Base-by-base conservation (phyloP, 164 flowering plant genomes). In the Chimonanthus praecox region DNA sequence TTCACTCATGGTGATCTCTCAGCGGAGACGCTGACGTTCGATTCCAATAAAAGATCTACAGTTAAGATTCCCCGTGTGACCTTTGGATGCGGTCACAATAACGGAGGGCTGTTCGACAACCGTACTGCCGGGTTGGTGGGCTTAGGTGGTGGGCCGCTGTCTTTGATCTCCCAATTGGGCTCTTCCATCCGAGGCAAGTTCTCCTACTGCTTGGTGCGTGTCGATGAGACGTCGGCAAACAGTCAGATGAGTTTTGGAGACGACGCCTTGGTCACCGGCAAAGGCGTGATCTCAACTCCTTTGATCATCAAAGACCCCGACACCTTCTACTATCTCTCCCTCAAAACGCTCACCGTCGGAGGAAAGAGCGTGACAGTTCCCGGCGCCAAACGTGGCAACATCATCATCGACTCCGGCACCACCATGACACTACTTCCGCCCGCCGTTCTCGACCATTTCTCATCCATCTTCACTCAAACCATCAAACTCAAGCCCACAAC, bases 361-460 rank as follows among this genome's bases (percentile, higher is more conserved):
- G 44, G 20, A 6, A 69, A 71, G 4, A 80, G 48, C 47, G 2
- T 84, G 4, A 33, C 2, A 47, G 21, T 46, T n/a, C 58, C 70
- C 5, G 5, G 13, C 9, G 65, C 10, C 10, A 76, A 70, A 0
- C 67, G 72, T 0, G 90, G 86, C 0, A 88, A 87, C 67, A 88
- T 88, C 20, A 85, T 90, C 64, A 82, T 90, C 2, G 96, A 90
- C 70, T 88, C 90, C 0, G 93, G 96, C 1, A 88, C 90, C 0
- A 85, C 92, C 0, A 51, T 84, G 18, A 86, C 87, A 0, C 4
- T 78, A 0, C 71, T 88, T 0, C 83, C 83, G 0, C 0, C 15
- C 0, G 72, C 73, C 0, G 44, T 85, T 1, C 82, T 78, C 67
- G 3, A 58, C 0, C 6, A 72, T 0, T 18, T 88, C 5, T 78